These are phyloP conservation scores for Eucalyptus caleyi DNA, from an alignment of 345 rosid genomes.

Conservation along the genomic window DNA sequence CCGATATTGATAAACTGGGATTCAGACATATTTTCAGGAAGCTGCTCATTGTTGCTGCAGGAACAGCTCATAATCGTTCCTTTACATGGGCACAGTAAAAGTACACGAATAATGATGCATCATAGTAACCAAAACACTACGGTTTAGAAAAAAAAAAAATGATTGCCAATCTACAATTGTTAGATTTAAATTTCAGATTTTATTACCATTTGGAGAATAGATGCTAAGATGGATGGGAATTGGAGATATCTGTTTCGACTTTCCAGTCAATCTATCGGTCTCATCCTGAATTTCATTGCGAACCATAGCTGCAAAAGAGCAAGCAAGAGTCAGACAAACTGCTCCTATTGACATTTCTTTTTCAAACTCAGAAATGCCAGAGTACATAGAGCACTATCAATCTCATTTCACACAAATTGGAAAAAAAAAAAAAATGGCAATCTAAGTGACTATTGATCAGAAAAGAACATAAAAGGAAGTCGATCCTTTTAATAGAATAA, in stretches of 20 bases:
- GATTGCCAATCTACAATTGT: background rate
- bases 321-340: background rate
- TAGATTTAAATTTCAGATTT: background rate
- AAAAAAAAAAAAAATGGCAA: background rate
- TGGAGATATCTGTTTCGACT: constrained; percentile 43
- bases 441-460: background rate
- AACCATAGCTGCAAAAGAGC: constrained; percentile 28
- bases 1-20: background rate
- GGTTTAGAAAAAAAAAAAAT: background rate
- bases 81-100: background rate
- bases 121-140: background rate
- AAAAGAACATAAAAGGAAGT: background rate
- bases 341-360: background rate
- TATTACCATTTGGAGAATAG: constrained; percentile 41
- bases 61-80: background rate
- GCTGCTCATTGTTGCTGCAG: background rate
- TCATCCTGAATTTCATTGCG: constrained; percentile 59
- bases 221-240: constrained; percentile 58
- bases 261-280: constrained; percentile 56
- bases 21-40: background rate
- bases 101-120: background rate
- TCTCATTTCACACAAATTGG: background rate
- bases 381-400: background rate
- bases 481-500: background rate
- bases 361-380: background rate